Percentiles rank a stretch among this genome's conserved stretches.
These are phyloP conservation scores for Aegilops tauschii DNA, from an alignment of 176 grass and related monocot species.

Conservation along the genomic window DNA sequence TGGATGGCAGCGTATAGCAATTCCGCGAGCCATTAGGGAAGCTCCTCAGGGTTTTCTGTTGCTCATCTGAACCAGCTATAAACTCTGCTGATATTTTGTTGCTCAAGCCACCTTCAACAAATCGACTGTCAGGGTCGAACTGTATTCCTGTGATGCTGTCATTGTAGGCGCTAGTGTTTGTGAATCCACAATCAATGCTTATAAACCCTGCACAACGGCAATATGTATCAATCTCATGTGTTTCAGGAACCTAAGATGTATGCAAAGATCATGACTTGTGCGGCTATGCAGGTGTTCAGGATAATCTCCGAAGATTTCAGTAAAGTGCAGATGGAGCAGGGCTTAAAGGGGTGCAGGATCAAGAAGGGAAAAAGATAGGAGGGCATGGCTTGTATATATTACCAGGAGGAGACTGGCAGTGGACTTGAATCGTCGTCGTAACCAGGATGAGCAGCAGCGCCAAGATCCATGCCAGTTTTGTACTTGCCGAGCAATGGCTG, in stretches of 20 bases:
- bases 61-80: rapidly evolving
- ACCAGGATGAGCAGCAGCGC: background rate
- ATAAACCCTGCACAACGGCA: background rate
- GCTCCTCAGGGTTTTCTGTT: background rate
- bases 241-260: background rate
- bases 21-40: background rate
- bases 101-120: background rate
- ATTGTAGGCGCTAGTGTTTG: background rate
- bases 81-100: background rate
- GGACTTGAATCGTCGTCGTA: background rate
- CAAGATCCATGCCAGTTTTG: background rate
- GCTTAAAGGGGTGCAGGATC: background rate
- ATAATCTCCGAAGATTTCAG: too few species aligned
- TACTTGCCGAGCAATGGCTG: background rate
- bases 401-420: background rate
- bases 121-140: background rate
- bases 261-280: too few species aligned
- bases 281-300: too few species aligned
- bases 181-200: slow-evolving; percentile 16
- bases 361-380: background rate
- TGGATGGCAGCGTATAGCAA: background rate
- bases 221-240: background rate
- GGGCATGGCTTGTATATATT: background rate
- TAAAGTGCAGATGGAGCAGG: background rate
- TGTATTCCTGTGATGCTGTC: rapidly evolving